Conservation (phyloP, 345 rosid species). For the Luvunga scandens region DNA sequence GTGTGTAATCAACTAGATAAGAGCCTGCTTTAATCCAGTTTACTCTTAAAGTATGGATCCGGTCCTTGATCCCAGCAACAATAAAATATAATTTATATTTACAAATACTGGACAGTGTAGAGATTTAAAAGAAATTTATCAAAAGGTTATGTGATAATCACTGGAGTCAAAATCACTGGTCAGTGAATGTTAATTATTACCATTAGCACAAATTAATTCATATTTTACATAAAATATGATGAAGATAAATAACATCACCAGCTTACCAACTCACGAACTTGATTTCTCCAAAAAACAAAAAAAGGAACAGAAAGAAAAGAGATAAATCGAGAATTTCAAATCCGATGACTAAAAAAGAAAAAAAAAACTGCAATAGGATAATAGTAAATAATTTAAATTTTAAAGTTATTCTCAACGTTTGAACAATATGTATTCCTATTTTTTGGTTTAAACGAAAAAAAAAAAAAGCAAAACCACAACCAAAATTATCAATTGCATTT, state of each 20-base stretch:
- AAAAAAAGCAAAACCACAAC: background rate
- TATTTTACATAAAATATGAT: background rate
- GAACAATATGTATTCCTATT: background rate
- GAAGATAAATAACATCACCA: background rate
- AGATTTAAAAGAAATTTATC: background rate
- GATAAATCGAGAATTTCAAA: background rate
- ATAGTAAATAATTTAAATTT: background rate
- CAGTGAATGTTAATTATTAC: background rate
- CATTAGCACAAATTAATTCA: background rate
- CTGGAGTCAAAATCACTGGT: background rate
- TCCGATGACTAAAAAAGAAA: background rate
- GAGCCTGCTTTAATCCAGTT: background rate
- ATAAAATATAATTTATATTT: background rate
- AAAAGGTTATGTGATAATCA: background rate
- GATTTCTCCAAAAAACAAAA: background rate
- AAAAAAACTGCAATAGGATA: background rate
- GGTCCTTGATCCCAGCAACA: background rate
- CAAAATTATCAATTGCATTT: background rate
- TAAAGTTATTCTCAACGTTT: background rate
- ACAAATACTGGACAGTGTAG: background rate
- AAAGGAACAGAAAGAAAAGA: background rate
- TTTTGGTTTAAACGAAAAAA: background rate
- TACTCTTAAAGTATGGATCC: background rate
- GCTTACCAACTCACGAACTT: conserved; percentile 3
- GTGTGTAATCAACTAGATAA: background rate